Evolutionary conservation across 495 filamentous ascomycete species (phyloP).

Genomic region (Podospora fimiseda): DNA sequence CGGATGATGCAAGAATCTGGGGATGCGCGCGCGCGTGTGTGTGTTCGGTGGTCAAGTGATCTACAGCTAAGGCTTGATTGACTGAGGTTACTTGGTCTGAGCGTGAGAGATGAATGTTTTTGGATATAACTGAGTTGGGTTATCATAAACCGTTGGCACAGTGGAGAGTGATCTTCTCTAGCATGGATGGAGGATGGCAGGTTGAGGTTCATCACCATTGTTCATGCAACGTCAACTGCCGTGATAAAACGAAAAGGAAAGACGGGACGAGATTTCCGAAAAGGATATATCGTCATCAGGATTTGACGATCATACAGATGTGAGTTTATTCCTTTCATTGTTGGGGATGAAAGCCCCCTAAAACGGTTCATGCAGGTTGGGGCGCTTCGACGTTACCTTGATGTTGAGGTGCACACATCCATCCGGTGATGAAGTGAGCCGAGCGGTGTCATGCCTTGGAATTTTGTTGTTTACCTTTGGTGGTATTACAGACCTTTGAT

Average conservation of each 20-base stretch:
- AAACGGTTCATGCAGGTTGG: conserved; percentile 12
- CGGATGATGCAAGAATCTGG: no score
- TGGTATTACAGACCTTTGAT: no score
- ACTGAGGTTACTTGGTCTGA: no score
- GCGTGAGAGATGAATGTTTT: no score
- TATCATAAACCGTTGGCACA: no score
- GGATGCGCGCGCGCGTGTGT: no score
- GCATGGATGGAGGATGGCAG: neutral
- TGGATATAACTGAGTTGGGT: no score
- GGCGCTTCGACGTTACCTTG: neutral
- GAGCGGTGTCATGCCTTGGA: neutral
- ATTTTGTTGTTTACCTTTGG: neutral
- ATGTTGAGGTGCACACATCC: neutral
- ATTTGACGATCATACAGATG: conserved; percentile 6
- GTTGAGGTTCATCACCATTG: no score
- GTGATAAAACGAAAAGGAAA: neutral
- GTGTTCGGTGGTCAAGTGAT: no score
- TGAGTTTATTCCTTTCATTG: neutral
- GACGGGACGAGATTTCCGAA: neutral
- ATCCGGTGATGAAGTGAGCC: neutral
- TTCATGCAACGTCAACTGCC: neutral
- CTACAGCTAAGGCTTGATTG: no score
- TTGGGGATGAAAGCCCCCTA: conserved; percentile 1
- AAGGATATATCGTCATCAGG: neutral
- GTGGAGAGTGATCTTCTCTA: no score